Percentiles rank a stretch among this genome's conserved stretches.
These are phyloP conservation scores for Penicillium sp. DNA, from an alignment of 2,329 filamentous ascomycete genomes.

Conservation along the genomic window DNA sequence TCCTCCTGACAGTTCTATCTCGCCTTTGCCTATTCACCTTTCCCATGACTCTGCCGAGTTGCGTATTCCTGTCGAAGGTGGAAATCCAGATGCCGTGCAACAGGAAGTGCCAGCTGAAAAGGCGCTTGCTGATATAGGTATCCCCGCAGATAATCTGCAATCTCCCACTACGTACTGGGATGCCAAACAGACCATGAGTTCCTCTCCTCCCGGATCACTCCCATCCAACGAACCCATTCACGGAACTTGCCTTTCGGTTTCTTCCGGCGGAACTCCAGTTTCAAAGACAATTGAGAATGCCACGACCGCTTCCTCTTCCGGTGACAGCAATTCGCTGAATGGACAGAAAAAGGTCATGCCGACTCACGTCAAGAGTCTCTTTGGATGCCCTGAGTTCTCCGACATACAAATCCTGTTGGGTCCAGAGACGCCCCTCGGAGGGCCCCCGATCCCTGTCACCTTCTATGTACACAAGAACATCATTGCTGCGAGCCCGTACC, in stretches of 20 bases:
- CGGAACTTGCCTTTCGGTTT: too few relatives aligned
- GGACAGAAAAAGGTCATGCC: too few relatives aligned
- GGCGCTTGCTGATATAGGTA: too few relatives aligned
- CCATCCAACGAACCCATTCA: neutral
- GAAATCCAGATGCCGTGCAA: too few relatives aligned
- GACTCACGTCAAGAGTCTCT: neutral
- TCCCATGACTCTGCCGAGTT: too few relatives aligned
- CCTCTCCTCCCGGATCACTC: neutral
- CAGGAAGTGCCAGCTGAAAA: too few relatives aligned
- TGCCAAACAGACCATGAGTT: neutral
- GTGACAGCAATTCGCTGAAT: too few relatives aligned
- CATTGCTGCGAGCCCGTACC: slow-evolving; percentile 2
- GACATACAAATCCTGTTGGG: slow-evolving; percentile 6
- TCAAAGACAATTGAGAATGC: too few relatives aligned
- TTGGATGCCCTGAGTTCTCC: neutral
- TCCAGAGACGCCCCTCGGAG: neutral
- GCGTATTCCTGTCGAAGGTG: too few relatives aligned
- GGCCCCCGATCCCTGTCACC: neutral
- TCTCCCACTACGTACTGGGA: neutral
- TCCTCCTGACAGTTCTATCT: too few relatives aligned
- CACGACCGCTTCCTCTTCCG: neutral
- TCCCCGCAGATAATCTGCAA: neutral
- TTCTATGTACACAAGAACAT: slow-evolving; percentile 4
- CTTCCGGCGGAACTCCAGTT: too few relatives aligned
- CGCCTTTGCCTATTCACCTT: too few relatives aligned